Evolutionary conservation across 2,329 filamentous ascomycete species (phyloP).

Genomic region (Pseudogymnoascus sp.): DNA sequence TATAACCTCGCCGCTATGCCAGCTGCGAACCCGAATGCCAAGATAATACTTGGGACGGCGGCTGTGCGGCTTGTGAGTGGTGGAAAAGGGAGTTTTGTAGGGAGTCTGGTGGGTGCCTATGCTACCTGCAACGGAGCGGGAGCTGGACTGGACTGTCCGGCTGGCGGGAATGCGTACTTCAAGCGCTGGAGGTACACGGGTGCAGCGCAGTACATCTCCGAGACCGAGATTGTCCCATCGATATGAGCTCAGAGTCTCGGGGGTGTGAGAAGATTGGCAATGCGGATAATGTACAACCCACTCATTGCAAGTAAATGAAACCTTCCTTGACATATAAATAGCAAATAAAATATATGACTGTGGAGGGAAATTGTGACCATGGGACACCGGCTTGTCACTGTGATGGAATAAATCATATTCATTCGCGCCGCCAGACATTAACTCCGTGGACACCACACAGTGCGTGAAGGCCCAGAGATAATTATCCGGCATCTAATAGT

Average conservation of each 20-base stretch:
- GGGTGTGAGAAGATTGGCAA: too few species aligned
- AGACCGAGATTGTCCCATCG: not conserved
- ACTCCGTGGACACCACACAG: not conserved
- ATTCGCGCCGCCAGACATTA: not conserved
- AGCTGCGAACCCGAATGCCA: slow-evolving; percentile 3
- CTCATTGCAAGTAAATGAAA: not conserved
- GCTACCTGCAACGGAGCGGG: slow-evolving; percentile 32
- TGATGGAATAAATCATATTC: not conserved
- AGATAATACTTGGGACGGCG: not conserved
- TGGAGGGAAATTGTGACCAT: not conserved
- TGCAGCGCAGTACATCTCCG: slow-evolving; percentile 3
- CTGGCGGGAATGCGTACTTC: slow-evolving; percentile 26
- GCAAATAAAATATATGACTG: not conserved
- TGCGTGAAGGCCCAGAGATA: not conserved
- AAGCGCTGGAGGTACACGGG: slow-evolving; percentile 12
- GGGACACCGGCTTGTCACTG: not conserved
- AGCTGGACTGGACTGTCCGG: slow-evolving; percentile 21
- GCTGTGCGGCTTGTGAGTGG: slow-evolving; percentile 3
- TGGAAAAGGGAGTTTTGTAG: slow-evolving; percentile 26
- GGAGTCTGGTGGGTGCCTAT: slow-evolving; percentile 29
- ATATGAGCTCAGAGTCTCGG: not conserved
- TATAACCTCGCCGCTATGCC: slow-evolving; percentile 1
- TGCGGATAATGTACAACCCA: not conserved
- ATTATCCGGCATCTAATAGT: not conserved
- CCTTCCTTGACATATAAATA: not conserved